Base-by-base conservation (phyloP, 441 rosid species). In the Metrosideros polymorpha region DNA sequence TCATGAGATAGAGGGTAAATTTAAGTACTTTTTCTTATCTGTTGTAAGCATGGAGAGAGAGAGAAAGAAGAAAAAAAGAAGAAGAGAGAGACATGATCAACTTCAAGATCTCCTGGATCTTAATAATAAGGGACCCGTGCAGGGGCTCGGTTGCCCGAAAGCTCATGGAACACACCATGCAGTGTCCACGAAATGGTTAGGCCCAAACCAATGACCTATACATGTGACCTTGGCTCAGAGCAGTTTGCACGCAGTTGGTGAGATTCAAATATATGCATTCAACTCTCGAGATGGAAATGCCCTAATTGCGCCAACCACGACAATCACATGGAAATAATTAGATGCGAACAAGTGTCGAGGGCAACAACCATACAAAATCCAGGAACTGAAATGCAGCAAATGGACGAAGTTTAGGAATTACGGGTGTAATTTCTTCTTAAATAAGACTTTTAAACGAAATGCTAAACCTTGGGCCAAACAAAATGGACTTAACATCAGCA, bases 161-260 rank as follows among this genome's bases (percentile, higher is more conserved):
- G 45, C 45, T 12, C 14, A 66, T 35, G 45, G 14, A 66, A 19
- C 77, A 66, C 4, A 3, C 12, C n/a, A 35, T 10, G 77, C 8
- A 19, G 35, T 3, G 27, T 39, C 27, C 45, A 9, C 9, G 47
- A 22, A 66, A 19, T 35, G 77, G 2, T 66, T 66, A 66, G n/a
- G 4, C 19, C 8, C 1, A 0, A 0, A 39, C 7, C 45, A 66
- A 9, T 35, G 29, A 55, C 13, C 6, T 10, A 3, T 25, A 66
- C 0, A 5, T 35, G 4, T 35, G 7, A 1, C 0, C 3, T 9
- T 66, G 15, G 35, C 4, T 6, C 4, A 35, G 12, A 66, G 4
- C 7, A 19, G 4, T 66, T 32, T 18, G 4, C 14, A 66, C 12
- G 7, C 1, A 19, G 0, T 66, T 66, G 1, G 0, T 35, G 8